These are phyloP conservation scores for Kazachstania kunashirensis DNA, from an alignment of 805 yeast species.

Conservation along the genomic window DNA sequence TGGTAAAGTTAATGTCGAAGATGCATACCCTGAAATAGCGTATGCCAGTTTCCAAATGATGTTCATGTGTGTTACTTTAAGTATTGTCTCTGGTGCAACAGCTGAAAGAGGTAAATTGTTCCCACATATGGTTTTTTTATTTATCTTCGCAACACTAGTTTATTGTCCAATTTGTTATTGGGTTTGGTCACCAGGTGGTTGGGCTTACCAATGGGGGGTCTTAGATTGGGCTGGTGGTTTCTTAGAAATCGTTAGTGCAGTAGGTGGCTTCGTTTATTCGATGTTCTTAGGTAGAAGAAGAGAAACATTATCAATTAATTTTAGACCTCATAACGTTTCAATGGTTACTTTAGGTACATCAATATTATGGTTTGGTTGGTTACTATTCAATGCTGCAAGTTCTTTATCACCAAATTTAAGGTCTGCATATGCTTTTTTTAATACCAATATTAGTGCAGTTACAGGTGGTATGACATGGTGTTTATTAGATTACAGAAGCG, in stretches of 20 bases:
- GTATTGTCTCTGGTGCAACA: constrained; percentile 83
- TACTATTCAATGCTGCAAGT: constrained; percentile 89
- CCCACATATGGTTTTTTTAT: constrained; percentile 73
- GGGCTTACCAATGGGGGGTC: constrained; percentile 90
- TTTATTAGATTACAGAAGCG: constrained; percentile 76
- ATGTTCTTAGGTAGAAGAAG: constrained; percentile 72
- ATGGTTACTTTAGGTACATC: constrained; percentile 82
- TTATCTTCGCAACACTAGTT: constrained; percentile 83
- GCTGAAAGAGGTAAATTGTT: constrained; percentile 89
- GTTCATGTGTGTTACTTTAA: constrained; percentile 85
- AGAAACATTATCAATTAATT: constrained; percentile 67
- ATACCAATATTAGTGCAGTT: constrained; percentile 82
- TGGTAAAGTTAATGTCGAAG: constrained; percentile 28
- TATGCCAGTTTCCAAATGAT: constrained; percentile 84
- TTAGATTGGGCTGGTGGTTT: constrained; percentile 97
- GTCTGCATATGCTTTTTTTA: constrained; percentile 84
- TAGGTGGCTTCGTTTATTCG: constrained; percentile 81
- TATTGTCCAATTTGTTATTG: constrained; percentile 93
- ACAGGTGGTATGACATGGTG: constrained; percentile 92
- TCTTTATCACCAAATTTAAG: constrained; percentile 73
- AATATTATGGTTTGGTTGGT: constrained; percentile 90
- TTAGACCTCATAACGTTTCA: constrained; percentile 91
- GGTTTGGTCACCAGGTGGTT: constrained; percentile 90
- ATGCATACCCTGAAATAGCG: constrained; percentile 67
- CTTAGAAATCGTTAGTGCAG: constrained; percentile 86